Evolutionary conservation across 805 yeast genomes (phyloP), one percentile per base, ranked within the genome.

Genomic region (Kazachstania viticola): DNA sequence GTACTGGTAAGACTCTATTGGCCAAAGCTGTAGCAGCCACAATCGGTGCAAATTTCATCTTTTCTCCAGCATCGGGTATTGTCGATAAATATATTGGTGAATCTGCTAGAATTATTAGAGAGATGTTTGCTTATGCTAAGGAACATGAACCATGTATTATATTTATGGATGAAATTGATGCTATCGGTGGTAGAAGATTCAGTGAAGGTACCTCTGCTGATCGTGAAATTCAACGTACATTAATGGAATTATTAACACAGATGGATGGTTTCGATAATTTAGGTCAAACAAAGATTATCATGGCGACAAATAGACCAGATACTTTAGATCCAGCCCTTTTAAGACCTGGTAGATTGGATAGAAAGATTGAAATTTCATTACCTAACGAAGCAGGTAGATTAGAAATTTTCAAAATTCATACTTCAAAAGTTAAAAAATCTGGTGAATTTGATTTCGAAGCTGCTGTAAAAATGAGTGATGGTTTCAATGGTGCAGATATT

Each of bases 231-330:
- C 98, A 88, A 65, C 79, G 98, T 64, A 88, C 97, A 3, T 67
- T 88, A 54, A 87, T 88, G 97, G 98, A 88, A 61, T 67, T 88
- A 53, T 71, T 88, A 48, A 88, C 88, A 55, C 97, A 91, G 62
- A 87, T 88, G 97, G 98, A 88, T 58, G 98, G 98, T 38, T 88
- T 88, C 58, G 97, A 88, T 57, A 80, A 84, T 36, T 69, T 88
- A 50, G 98, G 98, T 17, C 94, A 85, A 60, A 88, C 98, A 2
- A 88, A 88, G 63, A 85, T 88, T 32, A 88, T 88, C 50, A 88
- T 88, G 98, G 98, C 98, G 21, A 88, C 98, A n/a, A 88, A 88
- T 60, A 75, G 98, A 62, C 98, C 98, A 9, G 98, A 88, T 55
- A 91, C 97, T 9, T 68, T 88, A 43, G 98, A 88, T 60, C 98